Conservation (phyloP, 2,329 filamentous ascomycete genomes). For the Microcera coccophila region DNA sequence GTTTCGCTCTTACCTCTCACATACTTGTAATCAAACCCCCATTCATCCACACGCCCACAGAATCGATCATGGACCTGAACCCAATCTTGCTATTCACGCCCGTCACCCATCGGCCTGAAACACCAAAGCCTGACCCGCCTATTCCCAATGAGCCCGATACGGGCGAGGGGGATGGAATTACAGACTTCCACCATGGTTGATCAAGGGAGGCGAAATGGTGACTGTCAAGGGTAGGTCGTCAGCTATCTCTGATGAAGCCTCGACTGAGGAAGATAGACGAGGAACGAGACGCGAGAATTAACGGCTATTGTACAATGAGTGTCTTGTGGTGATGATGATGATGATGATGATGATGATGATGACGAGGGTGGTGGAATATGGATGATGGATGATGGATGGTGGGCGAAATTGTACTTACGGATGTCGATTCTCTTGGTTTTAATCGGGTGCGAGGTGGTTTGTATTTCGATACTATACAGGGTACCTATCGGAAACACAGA, state of each 20-base stretch:
- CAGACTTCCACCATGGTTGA: conserved; percentile 19
- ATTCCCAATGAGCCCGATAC: conserved; percentile 30
- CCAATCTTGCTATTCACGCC: too few species aligned
- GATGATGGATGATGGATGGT: too few species aligned
- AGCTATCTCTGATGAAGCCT: not conserved
- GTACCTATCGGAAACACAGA: too few species aligned
- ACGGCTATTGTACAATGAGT: not conserved
- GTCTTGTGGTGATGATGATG: not conserved
- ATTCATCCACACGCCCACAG: too few species aligned
- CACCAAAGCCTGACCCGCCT: conserved; percentile 30
- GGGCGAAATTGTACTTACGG: too few species aligned
- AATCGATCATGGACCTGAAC: too few species aligned
- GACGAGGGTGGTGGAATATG: conserved; percentile 1
- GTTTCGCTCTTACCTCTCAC: too few species aligned
- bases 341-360: conserved; percentile 1
- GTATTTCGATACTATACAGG: too few species aligned
- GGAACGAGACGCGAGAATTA: not conserved
- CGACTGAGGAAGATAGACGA: conserved; percentile 2
- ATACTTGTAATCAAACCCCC: too few species aligned
- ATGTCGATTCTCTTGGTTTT: too few species aligned
- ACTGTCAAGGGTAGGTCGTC: not conserved
- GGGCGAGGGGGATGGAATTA: conserved; percentile 31
- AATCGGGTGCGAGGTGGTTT: too few species aligned
- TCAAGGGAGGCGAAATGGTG: not conserved
- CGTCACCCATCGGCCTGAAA: conserved; percentile 30